Evolutionary conservation across 2,329 filamentous ascomycete genomes (phyloP).

Genomic region (Dendryphion nanum): DNA sequence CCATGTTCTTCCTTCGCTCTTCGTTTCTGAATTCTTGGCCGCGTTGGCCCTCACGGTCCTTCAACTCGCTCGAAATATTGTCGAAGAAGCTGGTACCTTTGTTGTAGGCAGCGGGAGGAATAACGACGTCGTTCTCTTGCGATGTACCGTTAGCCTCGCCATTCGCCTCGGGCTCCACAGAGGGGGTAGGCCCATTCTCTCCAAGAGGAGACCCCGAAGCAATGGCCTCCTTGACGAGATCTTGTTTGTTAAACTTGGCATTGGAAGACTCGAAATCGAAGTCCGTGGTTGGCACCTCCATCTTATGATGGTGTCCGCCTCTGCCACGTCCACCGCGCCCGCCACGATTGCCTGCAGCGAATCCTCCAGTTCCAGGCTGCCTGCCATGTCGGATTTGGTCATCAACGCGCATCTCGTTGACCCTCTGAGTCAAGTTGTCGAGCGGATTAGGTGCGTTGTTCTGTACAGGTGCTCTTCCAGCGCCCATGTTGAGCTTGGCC

Average conservation of each 20-base stretch:
- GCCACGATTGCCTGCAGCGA: slow-evolving; percentile 35
- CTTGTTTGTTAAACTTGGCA: slow-evolving; percentile 85
- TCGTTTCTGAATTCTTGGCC: slow-evolving; percentile 88
- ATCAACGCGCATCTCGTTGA: slow-evolving; percentile 74
- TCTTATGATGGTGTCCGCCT: slow-evolving; percentile 56
- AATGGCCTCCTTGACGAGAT: slow-evolving; percentile 84
- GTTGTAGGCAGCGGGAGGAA: slow-evolving; percentile 66
- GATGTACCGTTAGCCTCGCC: slow-evolving; percentile 31
- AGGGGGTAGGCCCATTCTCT: slow-evolving; percentile 12
- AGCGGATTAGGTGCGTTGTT: slow-evolving; percentile 47
- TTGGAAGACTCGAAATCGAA: slow-evolving; percentile 89
- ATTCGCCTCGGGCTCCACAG: slow-evolving; percentile 38
- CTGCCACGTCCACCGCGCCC: slow-evolving; percentile 44
- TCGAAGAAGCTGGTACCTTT: slow-evolving; percentile 93
- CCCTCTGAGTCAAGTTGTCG: slow-evolving; percentile 72
- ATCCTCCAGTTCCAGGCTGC: slow-evolving; percentile 46
- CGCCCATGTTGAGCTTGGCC: slow-evolving; percentile 61
- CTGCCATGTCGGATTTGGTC: slow-evolving; percentile 50
- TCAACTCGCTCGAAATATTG: slow-evolving; percentile 93
- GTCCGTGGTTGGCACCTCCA: slow-evolving; percentile 86
- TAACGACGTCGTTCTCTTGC: slow-evolving; percentile 46
- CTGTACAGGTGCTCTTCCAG: slow-evolving; percentile 24
- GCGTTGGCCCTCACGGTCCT: slow-evolving; percentile 77
- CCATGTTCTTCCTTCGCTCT: slow-evolving; percentile 92
- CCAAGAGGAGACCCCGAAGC: slow-evolving; percentile 71